Conservation (phyloP, 2,329 filamentous ascomycete species). For the Pyricularia sp. region DNA sequence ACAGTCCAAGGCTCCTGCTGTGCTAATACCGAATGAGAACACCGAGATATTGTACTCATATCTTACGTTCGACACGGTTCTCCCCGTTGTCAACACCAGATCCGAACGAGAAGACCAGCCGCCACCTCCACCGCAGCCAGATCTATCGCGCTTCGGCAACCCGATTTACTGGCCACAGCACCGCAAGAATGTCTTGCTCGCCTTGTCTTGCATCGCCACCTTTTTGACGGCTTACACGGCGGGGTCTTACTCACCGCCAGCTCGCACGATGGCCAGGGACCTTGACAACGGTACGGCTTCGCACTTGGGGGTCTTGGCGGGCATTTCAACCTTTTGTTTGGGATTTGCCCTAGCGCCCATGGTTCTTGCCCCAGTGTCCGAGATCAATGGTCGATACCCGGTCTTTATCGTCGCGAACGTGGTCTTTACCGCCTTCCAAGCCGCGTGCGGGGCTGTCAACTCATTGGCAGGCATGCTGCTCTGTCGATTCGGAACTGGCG, state of each 20-base stretch:
- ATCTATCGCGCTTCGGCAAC: slow-evolving; percentile 57
- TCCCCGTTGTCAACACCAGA: slow-evolving; percentile 21
- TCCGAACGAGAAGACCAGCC: background rate
- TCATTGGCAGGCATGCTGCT: slow-evolving; percentile 66
- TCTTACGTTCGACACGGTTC: slow-evolving; percentile 27
- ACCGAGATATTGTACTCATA: slow-evolving; percentile 18
- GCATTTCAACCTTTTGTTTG: slow-evolving; percentile 72
- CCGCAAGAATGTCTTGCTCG: slow-evolving; percentile 63
- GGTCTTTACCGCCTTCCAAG: slow-evolving; percentile 61
- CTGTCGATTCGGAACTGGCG: slow-evolving; percentile 66
- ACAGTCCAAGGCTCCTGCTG: background rate
- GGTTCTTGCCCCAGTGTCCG: slow-evolving; percentile 78
- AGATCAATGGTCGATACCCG: slow-evolving; percentile 78
- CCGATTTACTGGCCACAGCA: slow-evolving; percentile 64
- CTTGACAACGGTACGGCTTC: slow-evolving; percentile 42
- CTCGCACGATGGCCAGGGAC: slow-evolving; percentile 53
- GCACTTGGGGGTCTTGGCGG: slow-evolving; percentile 56
- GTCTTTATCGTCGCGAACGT: slow-evolving; percentile 69
- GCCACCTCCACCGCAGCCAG: slow-evolving; percentile 33
- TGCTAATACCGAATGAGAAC: background rate
- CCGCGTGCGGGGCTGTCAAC: slow-evolving; percentile 62
- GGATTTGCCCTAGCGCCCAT: slow-evolving; percentile 82
- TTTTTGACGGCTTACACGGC: slow-evolving; percentile 71
- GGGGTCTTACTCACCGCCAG: slow-evolving; percentile 67
- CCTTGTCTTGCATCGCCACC: slow-evolving; percentile 68